phyloP scores from a whole-genome alignment of 2,329 filamentous ascomycete species.

The Colletotrichum sansevieriae region DNA sequence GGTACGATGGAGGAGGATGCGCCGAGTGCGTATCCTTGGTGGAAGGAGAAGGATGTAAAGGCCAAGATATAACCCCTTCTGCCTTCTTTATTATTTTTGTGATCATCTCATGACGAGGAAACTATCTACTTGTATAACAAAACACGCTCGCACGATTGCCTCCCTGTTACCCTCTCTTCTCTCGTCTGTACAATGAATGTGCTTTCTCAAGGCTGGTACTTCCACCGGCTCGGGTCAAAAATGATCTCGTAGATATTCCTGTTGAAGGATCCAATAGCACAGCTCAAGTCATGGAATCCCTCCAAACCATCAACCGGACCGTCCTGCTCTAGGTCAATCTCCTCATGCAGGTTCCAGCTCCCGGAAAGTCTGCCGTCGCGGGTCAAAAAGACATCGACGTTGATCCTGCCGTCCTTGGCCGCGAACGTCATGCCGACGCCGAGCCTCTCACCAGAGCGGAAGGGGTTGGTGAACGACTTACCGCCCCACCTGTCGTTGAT shows the following conservation, averaged over 20 bases:
- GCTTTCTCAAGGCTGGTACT: conserved; percentile 54
- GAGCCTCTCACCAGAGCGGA: conserved; percentile 74
- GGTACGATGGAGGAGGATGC: conserved; percentile 71
- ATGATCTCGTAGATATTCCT: conserved; percentile 76
- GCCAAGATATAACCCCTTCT: conserved; percentile 42
- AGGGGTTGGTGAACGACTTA: conserved; percentile 74
- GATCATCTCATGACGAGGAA: not conserved
- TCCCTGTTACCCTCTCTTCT: not conserved
- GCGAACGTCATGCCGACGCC: conserved; percentile 78
- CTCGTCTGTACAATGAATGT: not conserved
- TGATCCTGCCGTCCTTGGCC: conserved; percentile 54
- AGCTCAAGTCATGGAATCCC: conserved; percentile 78
- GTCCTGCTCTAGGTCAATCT: conserved; percentile 74
- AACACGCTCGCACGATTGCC: not conserved
- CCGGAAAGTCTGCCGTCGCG: conserved; percentile 71
- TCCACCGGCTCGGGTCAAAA: conserved; percentile 71
- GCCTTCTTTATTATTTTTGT: not conserved
- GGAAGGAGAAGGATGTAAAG: conserved; percentile 62
- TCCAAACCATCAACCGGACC: conserved; percentile 75
- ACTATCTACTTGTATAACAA: not conserved
- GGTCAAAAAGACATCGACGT: conserved; percentile 77
- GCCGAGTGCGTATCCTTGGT: conserved; percentile 76
- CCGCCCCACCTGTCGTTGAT: conserved; percentile 83
- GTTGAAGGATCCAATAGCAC: conserved; percentile 78
- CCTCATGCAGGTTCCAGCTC: conserved; percentile 81